A percentile compares a stretch with the other conserved stretches of the same genome.
Evolutionary conservation across 1,139 yeast species (phyloP).

Genomic region (Hemisphaericaspora xylofermentans): DNA sequence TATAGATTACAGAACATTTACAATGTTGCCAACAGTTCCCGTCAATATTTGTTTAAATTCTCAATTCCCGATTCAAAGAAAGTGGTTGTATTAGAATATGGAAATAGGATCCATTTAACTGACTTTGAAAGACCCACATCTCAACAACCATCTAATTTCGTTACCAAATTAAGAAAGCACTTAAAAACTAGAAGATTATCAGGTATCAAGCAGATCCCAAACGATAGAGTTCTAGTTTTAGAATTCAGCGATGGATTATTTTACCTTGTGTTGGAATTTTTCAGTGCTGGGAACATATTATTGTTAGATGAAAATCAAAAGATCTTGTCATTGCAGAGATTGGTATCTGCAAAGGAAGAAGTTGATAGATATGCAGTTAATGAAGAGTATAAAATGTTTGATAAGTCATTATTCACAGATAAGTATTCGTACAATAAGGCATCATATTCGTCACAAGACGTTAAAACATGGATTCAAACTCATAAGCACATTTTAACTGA

Average conservation of each 20-base stretch:
- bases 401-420: conserved; percentile 22
- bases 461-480: conserved; percentile 49
- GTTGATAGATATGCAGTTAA: conserved; percentile 69
- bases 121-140: conserved; percentile 80
- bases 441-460: conserved; percentile 30
- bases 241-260: conserved; percentile 79
- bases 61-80: conserved; percentile 81
- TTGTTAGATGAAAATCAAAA: conserved; percentile 67
- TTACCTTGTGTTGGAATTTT: conserved; percentile 83
- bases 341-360: conserved; percentile 70
- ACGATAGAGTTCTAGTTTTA: conserved; percentile 77
- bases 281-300: conserved; percentile 90
- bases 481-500: conserved; percentile 32
- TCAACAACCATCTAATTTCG: conserved; percentile 81
- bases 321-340: conserved; percentile 73
- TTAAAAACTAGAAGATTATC: conserved; percentile 78
- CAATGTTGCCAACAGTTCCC: conserved; percentile 68
- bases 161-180: conserved; percentile 81
- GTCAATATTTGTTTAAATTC: conserved; percentile 79
- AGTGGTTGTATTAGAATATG: conserved; percentile 78
- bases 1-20: conserved; percentile 84
- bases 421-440: conserved; percentile 6
- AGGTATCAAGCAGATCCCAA: conserved; percentile 67
- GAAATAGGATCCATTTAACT: conserved; percentile 77
- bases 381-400: conserved; percentile 63